Evolutionary conservation across 106 monocot species (phyloP).

Genomic region (Dendrobium chrysotoxum): DNA sequence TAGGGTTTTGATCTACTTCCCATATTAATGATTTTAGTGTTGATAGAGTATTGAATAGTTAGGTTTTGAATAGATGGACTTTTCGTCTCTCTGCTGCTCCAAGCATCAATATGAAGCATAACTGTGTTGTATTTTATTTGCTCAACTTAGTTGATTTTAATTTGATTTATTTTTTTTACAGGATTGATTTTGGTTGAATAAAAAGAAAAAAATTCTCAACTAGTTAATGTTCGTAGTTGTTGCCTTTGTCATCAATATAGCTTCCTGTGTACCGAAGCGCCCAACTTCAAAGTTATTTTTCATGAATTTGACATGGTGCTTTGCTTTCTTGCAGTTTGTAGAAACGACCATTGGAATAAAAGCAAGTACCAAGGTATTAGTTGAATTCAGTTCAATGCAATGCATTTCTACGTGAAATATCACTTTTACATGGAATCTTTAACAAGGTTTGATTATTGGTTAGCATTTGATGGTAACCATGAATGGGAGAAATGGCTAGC

Average conservation of each 20-base stretch:
- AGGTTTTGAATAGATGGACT: neutral
- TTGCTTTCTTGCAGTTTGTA: constrained; percentile 60
- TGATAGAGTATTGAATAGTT: neutral
- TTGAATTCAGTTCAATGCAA: neutral
- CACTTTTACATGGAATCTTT: neutral
- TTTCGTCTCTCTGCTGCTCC: no score
- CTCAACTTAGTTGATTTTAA: neutral
- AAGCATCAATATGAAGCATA: neutral
- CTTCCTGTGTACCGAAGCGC: neutral
- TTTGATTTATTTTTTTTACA: neutral
- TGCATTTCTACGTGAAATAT: neutral
- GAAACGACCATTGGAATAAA: constrained; percentile 58
- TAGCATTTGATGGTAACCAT: neutral
- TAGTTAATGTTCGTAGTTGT: neutral
- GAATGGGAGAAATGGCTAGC: no score
- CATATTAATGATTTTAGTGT: neutral
- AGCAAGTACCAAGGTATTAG: constrained; percentile 46
- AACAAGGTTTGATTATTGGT: neutral
- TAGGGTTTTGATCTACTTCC: neutral
- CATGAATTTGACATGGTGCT: neutral
- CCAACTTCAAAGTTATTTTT: neutral
- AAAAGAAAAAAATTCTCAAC: neutral
- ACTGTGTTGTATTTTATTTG: neutral
- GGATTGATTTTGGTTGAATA: neutral
- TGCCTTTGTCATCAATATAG: neutral